Evolutionary conservation across 2,329 filamentous ascomycete genomes (phyloP).

Genomic region (Aspergillus quadrilineatus): DNA sequence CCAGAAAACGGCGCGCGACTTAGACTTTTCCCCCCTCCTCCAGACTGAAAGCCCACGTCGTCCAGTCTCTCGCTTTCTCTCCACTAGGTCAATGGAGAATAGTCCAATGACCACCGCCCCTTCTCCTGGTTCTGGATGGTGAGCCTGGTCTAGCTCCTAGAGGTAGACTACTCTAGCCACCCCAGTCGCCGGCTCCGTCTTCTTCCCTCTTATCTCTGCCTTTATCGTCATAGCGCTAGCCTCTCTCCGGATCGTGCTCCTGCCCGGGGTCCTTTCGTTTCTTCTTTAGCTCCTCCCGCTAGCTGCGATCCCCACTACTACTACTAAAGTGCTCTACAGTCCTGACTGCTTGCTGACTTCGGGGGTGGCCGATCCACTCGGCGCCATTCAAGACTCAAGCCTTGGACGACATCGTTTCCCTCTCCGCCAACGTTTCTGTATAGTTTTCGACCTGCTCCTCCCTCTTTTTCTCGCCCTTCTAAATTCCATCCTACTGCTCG

Average conservation of each 20-base stretch:
- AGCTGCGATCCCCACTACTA: conserved; percentile 17
- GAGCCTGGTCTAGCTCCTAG: conserved; percentile 4
- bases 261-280: conserved; percentile 12
- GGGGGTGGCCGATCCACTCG: conserved; percentile 25
- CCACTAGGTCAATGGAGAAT: neutral
- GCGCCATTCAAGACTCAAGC: conserved; percentile 12
- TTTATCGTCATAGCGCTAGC: conserved; percentile 12
- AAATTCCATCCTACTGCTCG: conserved; percentile 2
- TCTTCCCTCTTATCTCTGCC: conserved; percentile 13
- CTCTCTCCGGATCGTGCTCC: conserved; percentile 18
- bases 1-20: neutral
- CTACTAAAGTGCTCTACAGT: conserved; percentile 10
- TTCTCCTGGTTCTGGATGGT: neutral
- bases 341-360: conserved; percentile 18
- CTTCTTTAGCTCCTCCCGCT: conserved; percentile 7
- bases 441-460: conserved; percentile 5
- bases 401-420: conserved; percentile 5
- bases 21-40: neutral
- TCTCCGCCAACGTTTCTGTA: conserved; percentile 2
- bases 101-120: neutral
- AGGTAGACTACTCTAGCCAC: neutral
- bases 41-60: neutral
- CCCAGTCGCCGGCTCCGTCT: conserved; percentile 19
- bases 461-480: conserved; percentile 12
- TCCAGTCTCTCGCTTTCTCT: neutral